Percentiles rank a stretch among this genome's conserved stretches.
These are phyloP conservation scores for Phascolomyces articulosus DNA, from an alignment of 371 early-diverging fungal species.

Conservation along the genomic window DNA sequence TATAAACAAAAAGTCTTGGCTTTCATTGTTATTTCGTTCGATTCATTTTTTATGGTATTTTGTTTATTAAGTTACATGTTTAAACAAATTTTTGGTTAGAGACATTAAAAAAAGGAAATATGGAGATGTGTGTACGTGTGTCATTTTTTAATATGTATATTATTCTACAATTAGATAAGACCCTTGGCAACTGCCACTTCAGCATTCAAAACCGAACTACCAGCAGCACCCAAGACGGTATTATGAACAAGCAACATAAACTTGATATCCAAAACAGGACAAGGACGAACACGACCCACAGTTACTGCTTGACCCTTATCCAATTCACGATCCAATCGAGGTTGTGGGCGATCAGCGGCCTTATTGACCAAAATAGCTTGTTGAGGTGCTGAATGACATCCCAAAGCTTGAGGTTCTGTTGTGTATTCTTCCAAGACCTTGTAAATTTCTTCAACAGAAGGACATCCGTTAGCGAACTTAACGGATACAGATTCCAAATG, in stretches of 20 bases:
- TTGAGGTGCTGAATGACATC: slow-evolving; percentile 80
- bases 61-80: too few relatives aligned
- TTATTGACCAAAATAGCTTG: slow-evolving; percentile 76
- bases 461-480: slow-evolving; percentile 73
- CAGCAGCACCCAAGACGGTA: slow-evolving; percentile 96
- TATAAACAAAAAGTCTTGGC: background rate
- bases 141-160: too few relatives aligned
- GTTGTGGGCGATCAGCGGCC: slow-evolving; percentile 91
- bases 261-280: slow-evolving; percentile 88
- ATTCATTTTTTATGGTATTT: background rate
- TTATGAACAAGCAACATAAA: slow-evolving; percentile 92
- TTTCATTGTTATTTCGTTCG: background rate
- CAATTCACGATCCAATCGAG: slow-evolving; percentile 86
- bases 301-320: slow-evolving; percentile 89
- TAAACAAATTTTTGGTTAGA: too few relatives aligned
- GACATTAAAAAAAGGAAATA: background rate
- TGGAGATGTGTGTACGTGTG: too few relatives aligned
- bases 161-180: too few relatives aligned
- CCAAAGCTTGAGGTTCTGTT: slow-evolving; percentile 76
- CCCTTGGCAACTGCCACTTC: slow-evolving; percentile 89
- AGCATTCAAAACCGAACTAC: slow-evolving; percentile 94
- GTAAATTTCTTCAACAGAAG: slow-evolving; percentile 75
- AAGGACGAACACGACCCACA: slow-evolving; percentile 87
- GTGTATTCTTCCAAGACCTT: slow-evolving; percentile 71
- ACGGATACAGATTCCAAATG: slow-evolving; percentile 90